These are phyloP conservation scores for Solanum virginianum DNA, from an alignment of 257 asterid genomes.

Conservation along the genomic window DNA sequence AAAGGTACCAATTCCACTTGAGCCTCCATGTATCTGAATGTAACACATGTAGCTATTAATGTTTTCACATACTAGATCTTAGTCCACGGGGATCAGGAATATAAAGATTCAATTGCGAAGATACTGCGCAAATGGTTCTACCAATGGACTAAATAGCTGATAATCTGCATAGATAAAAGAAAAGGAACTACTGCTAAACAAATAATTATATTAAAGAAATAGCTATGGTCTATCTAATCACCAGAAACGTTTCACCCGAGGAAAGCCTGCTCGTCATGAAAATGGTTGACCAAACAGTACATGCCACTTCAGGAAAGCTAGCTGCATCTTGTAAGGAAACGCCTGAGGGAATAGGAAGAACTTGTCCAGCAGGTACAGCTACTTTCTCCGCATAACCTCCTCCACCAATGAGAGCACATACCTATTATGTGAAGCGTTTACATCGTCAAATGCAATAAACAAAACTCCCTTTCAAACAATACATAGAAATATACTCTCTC, in stretches of 20 bases:
- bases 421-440: conserved; percentile 21
- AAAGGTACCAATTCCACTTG: conserved; percentile 97
- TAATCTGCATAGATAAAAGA: neutral
- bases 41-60: neutral
- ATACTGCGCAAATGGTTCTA: neutral
- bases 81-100: neutral
- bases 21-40: conserved; percentile 91
- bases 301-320: conserved; percentile 85
- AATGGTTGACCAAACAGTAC: conserved; percentile 95
- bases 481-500: neutral
- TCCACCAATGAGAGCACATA: conserved; percentile 87
- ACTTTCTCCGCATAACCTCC: conserved; percentile 98
- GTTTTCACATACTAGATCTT: neutral
- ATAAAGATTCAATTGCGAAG: neutral
- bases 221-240: conserved; percentile 6
- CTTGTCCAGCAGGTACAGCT: conserved; percentile 71
- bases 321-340: conserved; percentile 93
- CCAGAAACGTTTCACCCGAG: conserved; percentile 78
- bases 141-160: neutral
- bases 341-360: conserved; percentile 77
- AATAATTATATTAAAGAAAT: neutral
- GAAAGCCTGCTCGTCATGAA: conserved; percentile 80
- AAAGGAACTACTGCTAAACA: neutral
- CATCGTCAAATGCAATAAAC: neutral
- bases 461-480: neutral